Evolutionary conservation across 306 rosid genomes (phyloP).

Genomic region (Cucumis cinereus): DNA sequence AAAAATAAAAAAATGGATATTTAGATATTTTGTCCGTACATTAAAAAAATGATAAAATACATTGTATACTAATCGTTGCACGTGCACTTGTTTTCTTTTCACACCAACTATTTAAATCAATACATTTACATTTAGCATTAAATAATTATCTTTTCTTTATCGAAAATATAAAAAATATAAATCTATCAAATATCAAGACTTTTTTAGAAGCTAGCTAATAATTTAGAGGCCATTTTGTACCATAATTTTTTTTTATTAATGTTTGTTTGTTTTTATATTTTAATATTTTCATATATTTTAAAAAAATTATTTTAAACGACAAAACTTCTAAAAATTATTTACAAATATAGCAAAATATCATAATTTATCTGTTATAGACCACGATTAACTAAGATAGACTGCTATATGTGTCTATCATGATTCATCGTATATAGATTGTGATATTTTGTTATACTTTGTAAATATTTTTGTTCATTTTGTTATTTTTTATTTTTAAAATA

Average conservation of each 20-base stretch:
- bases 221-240: neutral
- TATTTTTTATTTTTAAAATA: neutral
- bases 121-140: neutral
- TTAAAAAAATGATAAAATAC: neutral
- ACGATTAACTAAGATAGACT: no score
- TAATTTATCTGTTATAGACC: no score
- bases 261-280: neutral
- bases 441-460: no score
- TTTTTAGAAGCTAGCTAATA: neutral
- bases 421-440: no score
- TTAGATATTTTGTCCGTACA: neutral
- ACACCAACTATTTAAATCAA: neutral
- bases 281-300: no score
- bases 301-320: no score
- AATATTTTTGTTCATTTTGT: no score
- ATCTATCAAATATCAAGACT: neutral
- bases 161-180: neutral
- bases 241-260: neutral
- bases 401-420: no score
- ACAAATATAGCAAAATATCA: no score
- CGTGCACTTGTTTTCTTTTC: conserved; percentile 5
- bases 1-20: neutral
- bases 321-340: no score
- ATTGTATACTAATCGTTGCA: neutral
- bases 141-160: neutral